Evolutionary conservation across 164 flowering plant species (phyloP), one percentile per base, ranked within the genome.

Genomic region (Nymphaea thermarum): DNA sequence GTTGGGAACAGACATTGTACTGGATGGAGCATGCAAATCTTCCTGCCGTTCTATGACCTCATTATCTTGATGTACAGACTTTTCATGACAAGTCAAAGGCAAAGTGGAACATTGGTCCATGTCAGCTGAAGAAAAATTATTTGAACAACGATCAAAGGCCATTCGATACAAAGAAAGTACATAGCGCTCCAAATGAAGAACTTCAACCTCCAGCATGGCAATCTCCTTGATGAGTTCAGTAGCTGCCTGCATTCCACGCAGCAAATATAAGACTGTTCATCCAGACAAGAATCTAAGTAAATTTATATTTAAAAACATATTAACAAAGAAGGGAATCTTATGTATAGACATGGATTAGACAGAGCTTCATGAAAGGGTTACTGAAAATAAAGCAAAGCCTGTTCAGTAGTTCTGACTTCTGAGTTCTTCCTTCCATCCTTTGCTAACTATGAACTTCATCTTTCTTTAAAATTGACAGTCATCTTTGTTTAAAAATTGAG

Each of bases 151-250:
- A 44, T 76, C 70, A 68, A 85, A 80, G 69, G 85, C 79, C 43
- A 67, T 75, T 43, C 82, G 75, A 69, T 85, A 85, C 2, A 85
- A 77, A 18, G 85, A 80, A 62, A 85, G 85, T 66, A 85, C 82
- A 73, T 79, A 70, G 15, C 71, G 80, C 57, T 85, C 88, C 79
- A 85, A 73, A 69, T 71, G 74, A 67, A 80, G 43, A 59, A 85
- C 77, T 72, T 85, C 82, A 51, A 64, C 47, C 76, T 85, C 89
- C 67, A 85, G 80, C 2, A 64, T 44, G 4, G 79, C 78, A 68
- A 85, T 83, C 73, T 83, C 85, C 68, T 76, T 64, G 65, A 70
- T 70, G 66, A 85, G 73, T 55, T 83, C 80, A 41, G 64, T 75
- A 70, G 74, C 60, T 42, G 84, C 73, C 83, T 84, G 80, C 75